Evolutionary conservation across 2,329 filamentous ascomycete species (phyloP), one percentile per base, ranked within the genome.

Genomic region (Venturia oleaginea): DNA sequence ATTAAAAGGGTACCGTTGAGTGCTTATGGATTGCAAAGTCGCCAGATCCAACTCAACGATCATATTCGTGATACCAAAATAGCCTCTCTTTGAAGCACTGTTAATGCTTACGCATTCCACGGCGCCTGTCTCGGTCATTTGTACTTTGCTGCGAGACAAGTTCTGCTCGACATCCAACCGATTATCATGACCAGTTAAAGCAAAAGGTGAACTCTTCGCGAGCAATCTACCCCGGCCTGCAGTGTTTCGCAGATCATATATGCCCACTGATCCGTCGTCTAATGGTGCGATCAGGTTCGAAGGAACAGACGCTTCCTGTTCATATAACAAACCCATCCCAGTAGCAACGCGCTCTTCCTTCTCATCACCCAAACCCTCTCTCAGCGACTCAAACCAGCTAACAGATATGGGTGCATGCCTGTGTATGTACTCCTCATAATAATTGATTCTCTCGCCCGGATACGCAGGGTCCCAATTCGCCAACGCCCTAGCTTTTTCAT

Each of bases 391-490:
- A 51, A 95, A 80, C 92, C 92, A 97, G 69, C 83, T 87, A 63
- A 91, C 79, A 17, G 81, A 82, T n/a, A 91, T 81, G 0, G 87
- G 86, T 0, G 86, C 91, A 75, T 92, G 83, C 40, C 92, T 83
- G 63, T 92, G 90, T 67, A 95, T 88, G 71, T 92, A 96, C 74
- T 97, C 92, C 64, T 89, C 84, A 73, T 96, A 96, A 88, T 91
- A 97, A 60, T 89, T 86, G 24, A 92, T 81, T 48, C 79, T 80
- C 75, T 97, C 92, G 4, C 76, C 78, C 0, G 86, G 84, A 67
- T 88, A 91, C 0, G 84, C 85, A 0, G 90, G 90, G 69, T 96
- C 91, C 92, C 92, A 96, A 69, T 91, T 91, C 4, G 87, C 86
- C 71, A 89, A 79, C 65, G 90, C 83, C 61, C 86, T 27, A 78